Percentiles rank a stretch among this genome's conserved stretches.
These are phyloP conservation scores for Monosporascus sp. DNA, from an alignment of 2,329 filamentous ascomycete species.

Conservation along the genomic window DNA sequence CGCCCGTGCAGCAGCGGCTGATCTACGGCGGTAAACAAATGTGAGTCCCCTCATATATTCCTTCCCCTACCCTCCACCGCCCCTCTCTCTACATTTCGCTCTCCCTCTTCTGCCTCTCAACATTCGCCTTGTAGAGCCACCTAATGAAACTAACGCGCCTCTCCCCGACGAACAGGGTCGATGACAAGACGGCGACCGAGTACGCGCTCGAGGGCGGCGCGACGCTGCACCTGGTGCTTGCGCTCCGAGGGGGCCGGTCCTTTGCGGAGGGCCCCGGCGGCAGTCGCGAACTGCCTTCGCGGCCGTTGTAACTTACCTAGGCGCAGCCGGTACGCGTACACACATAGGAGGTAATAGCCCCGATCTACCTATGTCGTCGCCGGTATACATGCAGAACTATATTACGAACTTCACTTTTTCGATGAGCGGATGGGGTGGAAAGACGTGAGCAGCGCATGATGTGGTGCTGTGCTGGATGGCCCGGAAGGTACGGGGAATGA, in stretches of 20 bases:
- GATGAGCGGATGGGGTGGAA: no score
- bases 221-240: slow-evolving; percentile 91
- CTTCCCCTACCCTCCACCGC: no score
- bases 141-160: neutral
- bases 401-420: no score
- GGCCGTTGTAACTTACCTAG: neutral
- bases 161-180: slow-evolving; percentile 57
- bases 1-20: slow-evolving; percentile 89
- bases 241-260: slow-evolving; percentile 69
- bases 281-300: neutral
- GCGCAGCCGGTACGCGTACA: no score
- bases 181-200: slow-evolving; percentile 88
- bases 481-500: no score
- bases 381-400: no score
- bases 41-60: slow-evolving; percentile 42
- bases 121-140: no score
- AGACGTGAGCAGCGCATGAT: no score
- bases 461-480: no score
- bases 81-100: neutral
- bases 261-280: slow-evolving; percentile 7
- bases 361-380: no score
- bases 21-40: slow-evolving; percentile 99
- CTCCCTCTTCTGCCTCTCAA: neutral
- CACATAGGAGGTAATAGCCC: no score
- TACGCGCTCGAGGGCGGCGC: slow-evolving; percentile 89